Evolutionary conservation across 2,329 filamentous ascomycete species (phyloP), one percentile per base, ranked within the genome.

Genomic region (Penicillium sp.): DNA sequence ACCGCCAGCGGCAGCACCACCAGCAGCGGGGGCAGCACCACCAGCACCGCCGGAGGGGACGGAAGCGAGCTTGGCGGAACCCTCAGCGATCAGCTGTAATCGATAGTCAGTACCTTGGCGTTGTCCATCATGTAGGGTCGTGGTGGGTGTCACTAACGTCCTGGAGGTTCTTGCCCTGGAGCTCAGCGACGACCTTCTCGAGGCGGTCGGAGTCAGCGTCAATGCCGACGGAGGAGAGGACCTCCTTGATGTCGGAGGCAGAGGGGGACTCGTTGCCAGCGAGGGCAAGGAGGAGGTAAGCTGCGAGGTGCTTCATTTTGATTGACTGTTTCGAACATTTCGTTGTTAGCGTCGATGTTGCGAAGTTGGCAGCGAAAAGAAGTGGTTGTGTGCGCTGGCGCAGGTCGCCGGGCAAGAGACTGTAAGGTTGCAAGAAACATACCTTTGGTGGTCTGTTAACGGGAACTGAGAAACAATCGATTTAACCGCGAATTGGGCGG

Each of bases 271-370:
- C 64, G 88, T 97, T 98, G 84, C 95, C 95, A 80, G 87, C 94
- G 73, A 98, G 90, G 84, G 84, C 83, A 82, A 98, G 91, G 79
- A 99, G 94, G 78, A 99, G 92, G 88, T 96, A 98, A 80, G 95
- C 94, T 80, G 95, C 95, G 85, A 99, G 90, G 85, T 98, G 90
- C 93, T 99, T 98, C 95, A 99, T 98, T 92, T 89, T 96, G 80
- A 77, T 73, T 53, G 59, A 62, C 65, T 67, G 39, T 54, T 28
- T 15, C 35, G 17, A 15, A 41, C 58, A 59, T 56, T 53, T 60
- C 10, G 51, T 55, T 51, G 63, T 73, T 49, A 71, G 69, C 53
- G 53, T 62, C 57, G 43, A 58, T 43, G 55, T 51, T 53, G 65
- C 54, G 54, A 49, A 54, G 60, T 54, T 41, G 52, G 38, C 50